Conservation (phyloP, 768 basidiomycete species). For the Psilocybe sp. region DNA sequence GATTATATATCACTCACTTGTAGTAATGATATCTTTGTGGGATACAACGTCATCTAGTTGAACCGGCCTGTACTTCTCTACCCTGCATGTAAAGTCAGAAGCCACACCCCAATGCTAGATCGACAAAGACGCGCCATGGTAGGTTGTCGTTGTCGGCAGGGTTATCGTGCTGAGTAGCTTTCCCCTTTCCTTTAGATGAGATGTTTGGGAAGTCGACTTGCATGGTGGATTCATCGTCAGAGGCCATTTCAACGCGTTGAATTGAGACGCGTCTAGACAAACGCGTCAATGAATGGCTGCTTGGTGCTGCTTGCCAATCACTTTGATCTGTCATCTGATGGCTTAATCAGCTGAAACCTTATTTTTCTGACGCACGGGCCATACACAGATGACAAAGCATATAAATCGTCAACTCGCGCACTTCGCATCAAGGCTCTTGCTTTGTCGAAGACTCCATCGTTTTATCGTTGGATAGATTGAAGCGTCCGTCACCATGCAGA, state of each 20-base stretch:
- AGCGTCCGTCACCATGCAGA: conserved; percentile 86
- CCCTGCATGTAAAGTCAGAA: conserved; percentile 53
- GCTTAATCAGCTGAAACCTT: conserved; percentile 24
- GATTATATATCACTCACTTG: conserved; percentile 57
- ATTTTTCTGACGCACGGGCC: conserved; percentile 35
- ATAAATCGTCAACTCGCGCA: conserved; percentile 16
- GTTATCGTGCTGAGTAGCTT: conserved; percentile 41
- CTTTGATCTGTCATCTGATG: conserved; percentile 5
- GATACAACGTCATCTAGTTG: conserved; percentile 94
- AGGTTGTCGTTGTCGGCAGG: conserved; percentile 61
- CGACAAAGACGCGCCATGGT: conserved; percentile 65
- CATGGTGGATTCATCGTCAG: conserved; percentile 54
- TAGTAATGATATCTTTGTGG: conserved; percentile 91
- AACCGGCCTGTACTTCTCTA: conserved; percentile 95
- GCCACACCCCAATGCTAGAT: conserved; percentile 1
- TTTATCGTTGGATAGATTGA: conserved; percentile 85
- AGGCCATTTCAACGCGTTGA: conserved; percentile 42
- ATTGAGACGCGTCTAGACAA: conserved; percentile 4
- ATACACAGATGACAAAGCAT: conserved; percentile 42
- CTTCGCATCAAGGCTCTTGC: conserved; percentile 47
- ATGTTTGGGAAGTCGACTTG: conserved; percentile 37
- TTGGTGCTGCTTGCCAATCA: conserved; percentile 18
- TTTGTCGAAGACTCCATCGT: conserved; percentile 94
- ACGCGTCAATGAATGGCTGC: conserved; percentile 12
- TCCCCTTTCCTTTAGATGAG: conserved; percentile 70